phyloP scores from a whole-genome alignment of 2,329 filamentous ascomycete genomes.

The Neonectria punicea region DNA sequence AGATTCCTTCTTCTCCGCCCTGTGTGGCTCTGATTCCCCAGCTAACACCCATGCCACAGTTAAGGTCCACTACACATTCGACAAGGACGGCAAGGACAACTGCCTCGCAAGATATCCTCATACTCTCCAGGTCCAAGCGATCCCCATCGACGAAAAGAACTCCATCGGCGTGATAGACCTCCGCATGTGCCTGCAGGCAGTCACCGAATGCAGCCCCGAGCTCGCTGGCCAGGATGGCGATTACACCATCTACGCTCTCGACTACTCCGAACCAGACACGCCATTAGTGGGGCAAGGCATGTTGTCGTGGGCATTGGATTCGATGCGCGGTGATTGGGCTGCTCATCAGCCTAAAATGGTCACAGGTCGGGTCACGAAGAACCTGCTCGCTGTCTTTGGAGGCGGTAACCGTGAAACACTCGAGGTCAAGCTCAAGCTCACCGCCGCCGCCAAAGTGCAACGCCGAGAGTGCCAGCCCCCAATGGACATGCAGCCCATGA shows the following conservation, averaged over 20 bases:
- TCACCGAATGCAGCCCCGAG: constrained; percentile 84
- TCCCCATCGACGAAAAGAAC: constrained; percentile 80
- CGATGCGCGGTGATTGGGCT: constrained; percentile 51
- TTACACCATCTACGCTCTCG: constrained; percentile 96
- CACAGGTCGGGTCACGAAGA: constrained; percentile 90
- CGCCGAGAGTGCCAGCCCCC: constrained; percentile 42
- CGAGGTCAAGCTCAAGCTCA: constrained; percentile 90
- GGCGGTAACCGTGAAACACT: constrained; percentile 87
- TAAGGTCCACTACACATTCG: constrained; percentile 97
- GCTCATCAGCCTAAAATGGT: constrained; percentile 76
- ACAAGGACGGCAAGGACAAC: constrained; percentile 86
- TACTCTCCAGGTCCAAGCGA: constrained; percentile 80
- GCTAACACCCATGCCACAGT: constrained; percentile 63
- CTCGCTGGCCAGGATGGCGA: constrained; percentile 76
- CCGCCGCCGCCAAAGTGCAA: constrained; percentile 74
- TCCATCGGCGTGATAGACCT: constrained; percentile 91
- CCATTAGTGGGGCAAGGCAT: constrained; percentile 96
- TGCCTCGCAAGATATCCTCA: constrained; percentile 89
- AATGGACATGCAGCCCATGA: constrained; percentile 39
- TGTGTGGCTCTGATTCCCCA: constrained; percentile 13
- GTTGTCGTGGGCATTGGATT: constrained; percentile 82
- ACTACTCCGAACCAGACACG: constrained; percentile 94
- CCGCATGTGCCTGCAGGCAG: constrained; percentile 85
- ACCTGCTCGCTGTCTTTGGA: constrained; percentile 83
- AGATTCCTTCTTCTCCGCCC: constrained; percentile 44